Conservation (phyloP, 441 rosid species). For the Gossypium trilobum region DNA sequence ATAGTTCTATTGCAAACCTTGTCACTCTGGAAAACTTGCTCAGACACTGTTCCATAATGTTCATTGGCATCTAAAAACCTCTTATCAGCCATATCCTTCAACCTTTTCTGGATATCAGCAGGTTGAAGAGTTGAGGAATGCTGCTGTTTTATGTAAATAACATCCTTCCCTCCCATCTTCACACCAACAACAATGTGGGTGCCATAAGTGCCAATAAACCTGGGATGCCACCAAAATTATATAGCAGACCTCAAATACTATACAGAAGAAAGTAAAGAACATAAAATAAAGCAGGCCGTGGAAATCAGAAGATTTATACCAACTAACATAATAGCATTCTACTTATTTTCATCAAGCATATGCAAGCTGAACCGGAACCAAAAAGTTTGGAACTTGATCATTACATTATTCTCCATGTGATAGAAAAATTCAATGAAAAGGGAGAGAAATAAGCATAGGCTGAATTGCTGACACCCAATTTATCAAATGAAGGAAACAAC, state of each 20-base stretch:
- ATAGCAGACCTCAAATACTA: not conserved
- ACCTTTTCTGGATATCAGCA: conserved; percentile 67
- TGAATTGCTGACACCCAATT: not conserved
- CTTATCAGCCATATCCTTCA: conserved; percentile 90
- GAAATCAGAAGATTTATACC: not conserved
- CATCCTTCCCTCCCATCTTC: conserved; percentile 97
- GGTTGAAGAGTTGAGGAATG: conserved; percentile 75
- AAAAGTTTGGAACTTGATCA: not conserved
- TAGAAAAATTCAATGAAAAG: not conserved
- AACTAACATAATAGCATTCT: not conserved
- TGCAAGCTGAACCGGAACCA: not conserved
- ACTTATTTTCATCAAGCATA: not conserved
- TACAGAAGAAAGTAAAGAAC: not conserved
- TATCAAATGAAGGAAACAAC: not conserved
- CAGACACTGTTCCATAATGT: conserved; percentile 40
- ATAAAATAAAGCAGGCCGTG: not conserved
- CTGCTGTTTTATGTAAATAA: conserved; percentile 72
- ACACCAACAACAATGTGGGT: conserved; percentile 85
- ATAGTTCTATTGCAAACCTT: conserved; percentile 41
- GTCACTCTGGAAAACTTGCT: conserved; percentile 39
- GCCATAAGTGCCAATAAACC: conserved; percentile 78
- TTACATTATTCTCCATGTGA: not conserved
- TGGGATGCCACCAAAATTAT: conserved; percentile 22
- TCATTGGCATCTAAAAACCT: conserved; percentile 58
- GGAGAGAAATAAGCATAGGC: not conserved